Conservation (phyloP, 2,329 filamentous ascomycete species). For the Dryadomyces quercivorus region DNA sequence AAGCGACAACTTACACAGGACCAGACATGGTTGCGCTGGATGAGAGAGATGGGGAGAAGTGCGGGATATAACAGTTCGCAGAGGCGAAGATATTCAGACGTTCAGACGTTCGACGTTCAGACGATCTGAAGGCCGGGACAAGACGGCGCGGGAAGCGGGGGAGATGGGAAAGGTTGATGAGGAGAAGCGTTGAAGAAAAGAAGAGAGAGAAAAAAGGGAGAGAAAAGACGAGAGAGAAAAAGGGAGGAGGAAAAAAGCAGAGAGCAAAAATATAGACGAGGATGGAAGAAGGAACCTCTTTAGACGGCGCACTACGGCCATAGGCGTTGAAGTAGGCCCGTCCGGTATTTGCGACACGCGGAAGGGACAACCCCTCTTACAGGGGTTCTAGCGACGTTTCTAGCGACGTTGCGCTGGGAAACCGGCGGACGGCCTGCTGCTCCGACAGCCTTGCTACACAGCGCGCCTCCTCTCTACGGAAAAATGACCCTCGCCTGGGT, state of each 20-base stretch:
- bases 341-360: slow-evolving; percentile 7
- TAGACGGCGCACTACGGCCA: not conserved
- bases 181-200: not conserved
- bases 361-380: slow-evolving; percentile 6
- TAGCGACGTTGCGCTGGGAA: not conserved
- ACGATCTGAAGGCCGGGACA: not conserved
- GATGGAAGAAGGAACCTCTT: not conserved
- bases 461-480: not conserved
- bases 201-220: not conserved
- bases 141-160: not conserved
- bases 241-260: not conserved
- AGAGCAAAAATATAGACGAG: slow-evolving; percentile 8
- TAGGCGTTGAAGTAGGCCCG: not conserved
- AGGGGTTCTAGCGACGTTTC: slow-evolving; percentile 7
- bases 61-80: not conserved
- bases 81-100: not conserved
- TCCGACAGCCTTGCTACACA: slow-evolving; percentile 1
- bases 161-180: not conserved
- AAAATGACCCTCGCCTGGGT: slow-evolving; percentile 7
- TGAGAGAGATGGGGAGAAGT: not conserved
- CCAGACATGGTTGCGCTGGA: slow-evolving; percentile 41
- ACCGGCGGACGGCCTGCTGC: too few species aligned
- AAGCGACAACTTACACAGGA: slow-evolving; percentile 47
- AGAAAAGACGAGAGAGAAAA: not conserved
- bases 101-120: too few species aligned